Evolutionary conservation across 2,329 filamentous ascomycete genomes (phyloP).

Genomic region (Claviceps fusiformis): DNA sequence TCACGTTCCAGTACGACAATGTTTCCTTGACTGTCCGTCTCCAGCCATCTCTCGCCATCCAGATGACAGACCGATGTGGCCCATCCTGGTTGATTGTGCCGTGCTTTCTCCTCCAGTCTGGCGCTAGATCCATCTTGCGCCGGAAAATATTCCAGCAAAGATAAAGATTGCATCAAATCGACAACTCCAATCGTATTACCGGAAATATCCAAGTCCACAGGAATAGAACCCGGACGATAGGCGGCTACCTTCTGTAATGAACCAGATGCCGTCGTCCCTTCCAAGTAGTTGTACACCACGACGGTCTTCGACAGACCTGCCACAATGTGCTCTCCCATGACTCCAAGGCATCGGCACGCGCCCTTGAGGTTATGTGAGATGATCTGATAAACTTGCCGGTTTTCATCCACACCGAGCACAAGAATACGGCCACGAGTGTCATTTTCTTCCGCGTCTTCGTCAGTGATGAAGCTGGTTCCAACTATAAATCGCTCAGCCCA

Average conservation of each 20-base stretch:
- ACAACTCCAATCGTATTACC: slow-evolving; percentile 68
- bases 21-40: slow-evolving; percentile 80
- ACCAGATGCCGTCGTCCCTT: slow-evolving; percentile 40
- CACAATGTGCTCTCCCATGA: slow-evolving; percentile 65
- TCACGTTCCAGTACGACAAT: slow-evolving; percentile 69
- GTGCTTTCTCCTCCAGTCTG: slow-evolving; percentile 57
- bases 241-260: slow-evolving; percentile 57
- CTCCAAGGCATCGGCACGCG: slow-evolving; percentile 64
- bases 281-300: slow-evolving; percentile 40
- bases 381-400: slow-evolving; percentile 60
- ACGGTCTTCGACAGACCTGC: slow-evolving; percentile 85
- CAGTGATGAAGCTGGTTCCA: slow-evolving; percentile 66
- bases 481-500: slow-evolving; percentile 72
- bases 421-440: slow-evolving; percentile 59
- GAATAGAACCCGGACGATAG: slow-evolving; percentile 72
- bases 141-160: slow-evolving; percentile 58
- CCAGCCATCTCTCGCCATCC: slow-evolving; percentile 61
- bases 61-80: slow-evolving; percentile 64
- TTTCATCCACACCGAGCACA: slow-evolving; percentile 67
- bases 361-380: slow-evolving; percentile 59
- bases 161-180: slow-evolving; percentile 88
- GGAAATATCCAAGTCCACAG: slow-evolving; percentile 64
- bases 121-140: slow-evolving; percentile 43
- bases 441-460: slow-evolving; percentile 38
- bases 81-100: slow-evolving; percentile 76